Evolutionary conservation across 1,139 yeast genomes (phyloP).

Genomic region (Candida freyschussii): DNA sequence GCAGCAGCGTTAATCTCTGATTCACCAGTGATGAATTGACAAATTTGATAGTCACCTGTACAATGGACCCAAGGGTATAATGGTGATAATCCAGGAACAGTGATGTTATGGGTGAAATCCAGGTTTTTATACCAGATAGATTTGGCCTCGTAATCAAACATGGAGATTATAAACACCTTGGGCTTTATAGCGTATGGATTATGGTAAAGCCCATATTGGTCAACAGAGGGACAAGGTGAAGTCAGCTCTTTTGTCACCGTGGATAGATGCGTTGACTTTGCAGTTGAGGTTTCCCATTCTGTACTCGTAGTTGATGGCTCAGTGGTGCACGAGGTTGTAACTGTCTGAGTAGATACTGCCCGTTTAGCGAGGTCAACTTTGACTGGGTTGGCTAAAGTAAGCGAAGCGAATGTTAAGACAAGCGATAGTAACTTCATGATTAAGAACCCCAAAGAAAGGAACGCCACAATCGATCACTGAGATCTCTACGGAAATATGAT

Average conservation of each 20-base stretch:
- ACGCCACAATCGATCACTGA: too few species aligned
- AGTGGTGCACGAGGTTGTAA: slow-evolving; percentile 7
- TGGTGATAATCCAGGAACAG: slow-evolving; percentile 13
- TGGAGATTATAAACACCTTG: slow-evolving; percentile 10
- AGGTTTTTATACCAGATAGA: slow-evolving; percentile 11
- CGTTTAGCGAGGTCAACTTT: slow-evolving; percentile 7
- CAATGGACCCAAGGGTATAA: slow-evolving; percentile 15
- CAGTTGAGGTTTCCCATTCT: slow-evolving; percentile 5
- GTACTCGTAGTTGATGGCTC: slow-evolving; percentile 6
- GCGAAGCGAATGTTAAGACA: too few species aligned
- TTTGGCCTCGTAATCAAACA: slow-evolving; percentile 11
- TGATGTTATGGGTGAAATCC: slow-evolving; percentile 13
- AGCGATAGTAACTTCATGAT: slow-evolving; percentile 5
- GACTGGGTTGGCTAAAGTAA: slow-evolving; percentile 12
- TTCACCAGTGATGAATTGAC: slow-evolving; percentile 16
- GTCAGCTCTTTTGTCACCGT: slow-evolving; percentile 1
- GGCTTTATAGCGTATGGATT: slow-evolving; percentile 12
- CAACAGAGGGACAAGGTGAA: background rate
- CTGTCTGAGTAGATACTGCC: slow-evolving; percentile 3
- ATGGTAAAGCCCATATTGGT: slow-evolving; percentile 11
- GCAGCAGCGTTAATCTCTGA: slow-evolving; percentile 15
- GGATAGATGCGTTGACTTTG: slow-evolving; percentile 1
- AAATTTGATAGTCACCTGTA: slow-evolving; percentile 10
- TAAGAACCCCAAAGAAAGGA: too few species aligned
- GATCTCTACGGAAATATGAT: too few species aligned